Percentiles rank a stretch among this genome's conserved stretches.
phyloP scores from a whole-genome alignment of 129 eudicot species.

The Logfia minima region DNA sequence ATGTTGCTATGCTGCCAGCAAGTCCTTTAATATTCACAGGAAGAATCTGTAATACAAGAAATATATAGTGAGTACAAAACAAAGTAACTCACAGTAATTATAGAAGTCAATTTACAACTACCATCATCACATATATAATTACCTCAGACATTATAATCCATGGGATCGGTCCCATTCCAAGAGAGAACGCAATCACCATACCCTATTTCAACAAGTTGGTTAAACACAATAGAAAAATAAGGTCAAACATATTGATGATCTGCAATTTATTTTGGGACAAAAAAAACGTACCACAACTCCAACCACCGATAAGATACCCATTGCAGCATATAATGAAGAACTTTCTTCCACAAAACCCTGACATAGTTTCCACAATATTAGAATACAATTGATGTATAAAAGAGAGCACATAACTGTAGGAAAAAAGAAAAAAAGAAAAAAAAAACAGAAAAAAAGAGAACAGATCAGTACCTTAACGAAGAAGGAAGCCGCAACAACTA shows the following conservation, averaged over 20 bases:
- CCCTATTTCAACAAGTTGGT: constrained; percentile 43
- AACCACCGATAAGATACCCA: constrained; percentile 70
- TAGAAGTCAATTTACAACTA: not conserved
- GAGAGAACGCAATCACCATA: constrained; percentile 77
- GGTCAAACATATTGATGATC: not conserved
- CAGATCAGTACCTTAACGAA: constrained; percentile 59
- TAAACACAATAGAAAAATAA: constrained; percentile 20
- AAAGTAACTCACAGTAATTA: not conserved
- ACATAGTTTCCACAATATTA: constrained; percentile 6
- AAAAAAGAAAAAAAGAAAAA: not conserved
- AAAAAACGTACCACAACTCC: constrained; percentile 83
- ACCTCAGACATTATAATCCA: constrained; percentile 99
- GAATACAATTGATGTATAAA: not conserved
- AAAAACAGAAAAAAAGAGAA: not conserved
- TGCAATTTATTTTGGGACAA: not conserved
- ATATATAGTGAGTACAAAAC: not conserved
- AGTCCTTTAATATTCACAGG: constrained; percentile 90
- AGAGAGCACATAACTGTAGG: not conserved
- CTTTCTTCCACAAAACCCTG: constrained; percentile 53
- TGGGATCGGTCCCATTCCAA: constrained; percentile 98
- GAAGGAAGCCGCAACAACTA: constrained; percentile 70
- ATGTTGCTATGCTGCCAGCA: constrained; percentile 90
- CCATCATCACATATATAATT: not conserved
- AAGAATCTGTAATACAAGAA: constrained; percentile 56
- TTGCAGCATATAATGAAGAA: constrained; percentile 55